phyloP scores from a whole-genome alignment of 257 asterid genomes.

The Solanum medicagineum region DNA sequence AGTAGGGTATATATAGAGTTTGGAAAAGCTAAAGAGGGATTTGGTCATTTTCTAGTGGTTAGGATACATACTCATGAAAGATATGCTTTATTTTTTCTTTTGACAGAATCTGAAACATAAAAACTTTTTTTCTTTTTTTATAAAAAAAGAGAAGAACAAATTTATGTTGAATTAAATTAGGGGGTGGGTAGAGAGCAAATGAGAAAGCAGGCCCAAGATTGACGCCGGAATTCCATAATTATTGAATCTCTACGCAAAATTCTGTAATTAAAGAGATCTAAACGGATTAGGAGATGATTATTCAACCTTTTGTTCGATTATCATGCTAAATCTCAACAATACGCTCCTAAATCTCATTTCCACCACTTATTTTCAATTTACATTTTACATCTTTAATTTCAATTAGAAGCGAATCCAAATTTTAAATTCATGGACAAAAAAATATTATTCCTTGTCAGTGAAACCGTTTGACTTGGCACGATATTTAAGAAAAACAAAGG shows the following conservation, averaged over 20 bases:
- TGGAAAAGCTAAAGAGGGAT: not conserved
- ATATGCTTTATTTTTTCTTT: not conserved
- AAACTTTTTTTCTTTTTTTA: not conserved
- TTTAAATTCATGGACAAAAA: not conserved
- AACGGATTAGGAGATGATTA: not conserved
- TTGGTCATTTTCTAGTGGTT: not conserved
- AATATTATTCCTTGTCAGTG: not conserved
- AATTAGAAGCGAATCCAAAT: not conserved
- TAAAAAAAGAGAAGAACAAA: not conserved
- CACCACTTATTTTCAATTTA: not conserved
- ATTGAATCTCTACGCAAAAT: slow-evolving; percentile 6
- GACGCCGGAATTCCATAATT: slow-evolving; percentile 6
- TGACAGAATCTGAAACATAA: not conserved
- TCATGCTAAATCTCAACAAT: not conserved
- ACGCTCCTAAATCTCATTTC: not conserved
- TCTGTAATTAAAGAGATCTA: not conserved
- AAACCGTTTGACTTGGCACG: too few species aligned
- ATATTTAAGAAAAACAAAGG: too few species aligned
- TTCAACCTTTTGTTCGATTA: not conserved
- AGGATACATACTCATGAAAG: not conserved
- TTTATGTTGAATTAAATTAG: not conserved
- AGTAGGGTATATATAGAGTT: not conserved
- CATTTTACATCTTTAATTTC: not conserved
- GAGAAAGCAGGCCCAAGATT: slow-evolving; percentile 29
- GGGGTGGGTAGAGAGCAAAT: not conserved